A percentile compares a stretch with the other conserved stretches of the same genome.
These are phyloP conservation scores for Russula abietina DNA, from an alignment of 768 basidiomycete species.

Conservation along the genomic window DNA sequence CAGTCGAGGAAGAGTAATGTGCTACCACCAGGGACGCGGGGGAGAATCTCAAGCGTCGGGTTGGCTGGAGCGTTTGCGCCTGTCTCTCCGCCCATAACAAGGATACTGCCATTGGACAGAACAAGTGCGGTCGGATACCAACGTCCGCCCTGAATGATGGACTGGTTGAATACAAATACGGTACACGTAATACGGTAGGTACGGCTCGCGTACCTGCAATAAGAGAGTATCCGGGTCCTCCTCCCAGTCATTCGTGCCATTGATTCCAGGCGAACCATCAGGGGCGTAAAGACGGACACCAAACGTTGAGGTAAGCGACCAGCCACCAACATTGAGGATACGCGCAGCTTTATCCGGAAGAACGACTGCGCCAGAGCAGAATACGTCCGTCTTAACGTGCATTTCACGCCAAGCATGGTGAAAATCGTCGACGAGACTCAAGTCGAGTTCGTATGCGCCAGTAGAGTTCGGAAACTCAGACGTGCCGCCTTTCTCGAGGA, in stretches of 20 bases:
- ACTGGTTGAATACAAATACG: background rate
- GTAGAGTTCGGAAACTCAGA: slow-evolving; percentile 58
- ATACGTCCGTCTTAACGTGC: slow-evolving; percentile 73
- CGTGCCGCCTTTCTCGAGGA: slow-evolving; percentile 71
- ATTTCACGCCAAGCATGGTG: slow-evolving; percentile 61
- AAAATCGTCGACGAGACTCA: slow-evolving; percentile 45
- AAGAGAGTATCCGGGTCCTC: slow-evolving; percentile 53
- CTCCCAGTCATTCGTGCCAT: slow-evolving; percentile 76
- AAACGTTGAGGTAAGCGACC: slow-evolving; percentile 66
- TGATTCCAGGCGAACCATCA: slow-evolving; percentile 58
- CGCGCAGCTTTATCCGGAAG: slow-evolving; percentile 70
- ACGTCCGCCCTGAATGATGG: slow-evolving; percentile 46
- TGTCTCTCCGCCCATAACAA: slow-evolving; percentile 70
- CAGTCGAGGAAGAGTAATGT: slow-evolving; percentile 60
- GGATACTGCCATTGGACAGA: slow-evolving; percentile 65
- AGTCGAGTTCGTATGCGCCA: slow-evolving; percentile 73
- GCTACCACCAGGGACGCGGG: slow-evolving; percentile 56
- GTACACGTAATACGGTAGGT: background rate
- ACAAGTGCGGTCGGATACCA: slow-evolving; percentile 71
- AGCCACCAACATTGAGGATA: slow-evolving; percentile 60
- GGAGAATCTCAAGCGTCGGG: slow-evolving; percentile 68
- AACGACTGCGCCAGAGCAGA: slow-evolving; percentile 68
- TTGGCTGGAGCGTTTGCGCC: slow-evolving; percentile 65
- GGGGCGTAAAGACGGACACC: slow-evolving; percentile 72
- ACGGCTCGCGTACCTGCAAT: slow-evolving; percentile 46